phyloP scores from a whole-genome alignment of 2,329 filamentous ascomycete species.

The Delphinella strobiligena region DNA sequence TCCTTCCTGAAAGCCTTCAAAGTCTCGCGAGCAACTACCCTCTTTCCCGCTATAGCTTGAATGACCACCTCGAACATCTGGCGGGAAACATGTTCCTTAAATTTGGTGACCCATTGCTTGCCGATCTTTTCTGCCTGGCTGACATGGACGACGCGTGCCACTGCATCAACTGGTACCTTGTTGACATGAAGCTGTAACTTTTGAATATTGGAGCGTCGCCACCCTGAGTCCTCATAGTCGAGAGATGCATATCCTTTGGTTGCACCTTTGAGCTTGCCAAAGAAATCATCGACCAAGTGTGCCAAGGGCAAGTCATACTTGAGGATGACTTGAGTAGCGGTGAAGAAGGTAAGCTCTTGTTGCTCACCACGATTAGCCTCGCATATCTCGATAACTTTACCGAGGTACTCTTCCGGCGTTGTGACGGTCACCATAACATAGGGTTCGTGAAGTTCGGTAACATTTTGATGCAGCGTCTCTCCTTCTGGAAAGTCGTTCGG shows the following conservation, averaged over 20 bases:
- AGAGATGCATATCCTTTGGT: slow-evolving; percentile 94
- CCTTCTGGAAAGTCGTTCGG: slow-evolving; percentile 80
- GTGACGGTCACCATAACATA: slow-evolving; percentile 79
- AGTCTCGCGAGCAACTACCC: slow-evolving; percentile 81
- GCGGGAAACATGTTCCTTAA: slow-evolving; percentile 90
- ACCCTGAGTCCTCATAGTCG: slow-evolving; percentile 93
- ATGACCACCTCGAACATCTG: slow-evolving; percentile 98
- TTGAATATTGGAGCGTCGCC: slow-evolving; percentile 64
- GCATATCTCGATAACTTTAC: slow-evolving; percentile 88
- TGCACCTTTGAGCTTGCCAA: slow-evolving; percentile 85
- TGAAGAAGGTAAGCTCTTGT: slow-evolving; percentile 81
- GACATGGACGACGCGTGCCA: slow-evolving; percentile 76
- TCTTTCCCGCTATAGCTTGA: slow-evolving; percentile 63
- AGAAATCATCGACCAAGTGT: slow-evolving; percentile 91
- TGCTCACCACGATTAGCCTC: slow-evolving; percentile 82
- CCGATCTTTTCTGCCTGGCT: slow-evolving; percentile 74
- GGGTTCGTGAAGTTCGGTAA: slow-evolving; percentile 55
- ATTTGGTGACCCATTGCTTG: slow-evolving; percentile 81
- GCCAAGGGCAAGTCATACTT: slow-evolving; percentile 83
- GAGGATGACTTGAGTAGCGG: slow-evolving; percentile 81
- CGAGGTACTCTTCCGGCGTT: slow-evolving; percentile 85
- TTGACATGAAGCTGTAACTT: slow-evolving; percentile 93
- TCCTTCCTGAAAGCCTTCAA: slow-evolving; percentile 96
- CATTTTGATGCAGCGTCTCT: slow-evolving; percentile 41
- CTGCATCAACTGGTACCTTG: slow-evolving; percentile 83